phyloP scores from a whole-genome alignment of 805 yeast genomes.

The Lipomyces yamanashiensis region DNA sequence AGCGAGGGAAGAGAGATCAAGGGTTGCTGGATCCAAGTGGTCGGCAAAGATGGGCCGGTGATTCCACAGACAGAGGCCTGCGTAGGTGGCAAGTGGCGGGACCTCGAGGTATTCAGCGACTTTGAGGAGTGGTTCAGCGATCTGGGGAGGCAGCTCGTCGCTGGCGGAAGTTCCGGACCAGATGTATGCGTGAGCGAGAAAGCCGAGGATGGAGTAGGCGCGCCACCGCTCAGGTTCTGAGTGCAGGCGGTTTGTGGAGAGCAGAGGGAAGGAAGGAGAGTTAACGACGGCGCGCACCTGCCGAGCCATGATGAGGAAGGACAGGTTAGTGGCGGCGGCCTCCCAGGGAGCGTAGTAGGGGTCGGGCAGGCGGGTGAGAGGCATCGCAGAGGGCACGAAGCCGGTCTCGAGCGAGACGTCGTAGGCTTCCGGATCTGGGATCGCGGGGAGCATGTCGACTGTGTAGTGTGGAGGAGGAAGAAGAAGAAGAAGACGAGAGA shows the following conservation, averaged over 20 bases:
- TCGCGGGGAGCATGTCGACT: conserved; percentile 37
- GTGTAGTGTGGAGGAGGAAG: background rate
- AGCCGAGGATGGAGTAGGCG: conserved; percentile 79
- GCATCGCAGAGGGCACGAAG: conserved; percentile 73
- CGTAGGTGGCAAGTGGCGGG: conserved; percentile 88
- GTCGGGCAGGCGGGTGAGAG: conserved; percentile 63
- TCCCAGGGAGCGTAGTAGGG: conserved; percentile 82
- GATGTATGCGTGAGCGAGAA: conserved; percentile 83
- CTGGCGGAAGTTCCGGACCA: conserved; percentile 76
- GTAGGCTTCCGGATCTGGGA: conserved; percentile 65
- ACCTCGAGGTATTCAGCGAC: conserved; percentile 65
- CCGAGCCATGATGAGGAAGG: conserved; percentile 71
- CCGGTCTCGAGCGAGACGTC: conserved; percentile 75
- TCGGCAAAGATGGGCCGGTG: conserved; percentile 47
- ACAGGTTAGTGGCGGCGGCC: conserved; percentile 62
- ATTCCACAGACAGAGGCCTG: conserved; percentile 89
- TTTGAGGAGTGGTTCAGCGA: conserved; percentile 71
- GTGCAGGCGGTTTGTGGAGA: conserved; percentile 54
- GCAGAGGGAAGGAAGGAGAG: conserved; percentile 49
- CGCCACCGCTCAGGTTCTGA: conserved; percentile 65
- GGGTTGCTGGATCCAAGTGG: conserved; percentile 60
- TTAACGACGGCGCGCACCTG: conserved; percentile 68
- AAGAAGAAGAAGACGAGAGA: background rate
- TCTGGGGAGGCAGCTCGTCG: conserved; percentile 61
- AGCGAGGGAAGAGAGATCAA: conserved; percentile 71